Percentiles rank a stretch among this genome's conserved stretches.
These are phyloP conservation scores for Karstenula rhodostoma DNA, from an alignment of 2,329 filamentous ascomycete genomes.

Conservation along the genomic window DNA sequence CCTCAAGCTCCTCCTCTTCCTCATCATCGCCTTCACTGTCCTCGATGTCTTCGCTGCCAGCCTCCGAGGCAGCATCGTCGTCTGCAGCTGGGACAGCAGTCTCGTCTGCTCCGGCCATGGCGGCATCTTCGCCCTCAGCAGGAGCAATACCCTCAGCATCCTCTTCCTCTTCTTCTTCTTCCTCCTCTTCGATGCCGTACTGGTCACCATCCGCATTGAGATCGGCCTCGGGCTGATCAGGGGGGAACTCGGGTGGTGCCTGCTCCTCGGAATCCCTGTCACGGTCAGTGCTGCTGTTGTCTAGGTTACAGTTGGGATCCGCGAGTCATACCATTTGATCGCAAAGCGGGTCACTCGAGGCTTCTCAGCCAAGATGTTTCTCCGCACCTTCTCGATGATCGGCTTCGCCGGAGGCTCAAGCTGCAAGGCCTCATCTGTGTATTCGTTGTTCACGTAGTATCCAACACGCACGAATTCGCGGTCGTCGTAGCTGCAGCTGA, in stretches of 20 bases:
- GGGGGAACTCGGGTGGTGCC: slow-evolving; percentile 93
- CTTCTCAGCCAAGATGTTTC: slow-evolving; percentile 96
- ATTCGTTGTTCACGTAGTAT: slow-evolving; percentile 99
- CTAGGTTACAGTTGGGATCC: slow-evolving; percentile 11
- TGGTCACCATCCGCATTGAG: slow-evolving; percentile 81
- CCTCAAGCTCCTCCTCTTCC: slow-evolving; percentile 71
- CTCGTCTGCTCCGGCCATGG: slow-evolving; percentile 76
- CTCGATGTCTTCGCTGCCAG: slow-evolving; percentile 79
- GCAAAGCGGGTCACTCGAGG: slow-evolving; percentile 96
- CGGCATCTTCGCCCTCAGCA: slow-evolving; percentile 69
- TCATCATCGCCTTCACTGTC: slow-evolving; percentile 77
- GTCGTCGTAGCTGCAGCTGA: slow-evolving; percentile 95
- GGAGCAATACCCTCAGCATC: slow-evolving; percentile 62
- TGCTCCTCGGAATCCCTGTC: slow-evolving; percentile 97
- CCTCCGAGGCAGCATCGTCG: slow-evolving; percentile 74
- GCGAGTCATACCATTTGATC: slow-evolving; percentile 85
- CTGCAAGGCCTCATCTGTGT: slow-evolving; percentile 88
- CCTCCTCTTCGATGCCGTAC: slow-evolving; percentile 87
- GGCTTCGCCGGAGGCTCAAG: slow-evolving; percentile 92
- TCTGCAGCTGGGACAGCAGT: slow-evolving; percentile 61
- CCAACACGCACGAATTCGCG: slow-evolving; percentile 97
- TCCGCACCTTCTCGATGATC: slow-evolving; percentile 86
- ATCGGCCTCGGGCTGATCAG: slow-evolving; percentile 96
- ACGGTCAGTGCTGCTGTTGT: slow-evolving; percentile 26
- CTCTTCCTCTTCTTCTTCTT: slow-evolving; percentile 74